These are phyloP conservation scores for Plasmodium blacklocki DNA, from an alignment of 169 alveolate genomes.

Conservation along the genomic window DNA sequence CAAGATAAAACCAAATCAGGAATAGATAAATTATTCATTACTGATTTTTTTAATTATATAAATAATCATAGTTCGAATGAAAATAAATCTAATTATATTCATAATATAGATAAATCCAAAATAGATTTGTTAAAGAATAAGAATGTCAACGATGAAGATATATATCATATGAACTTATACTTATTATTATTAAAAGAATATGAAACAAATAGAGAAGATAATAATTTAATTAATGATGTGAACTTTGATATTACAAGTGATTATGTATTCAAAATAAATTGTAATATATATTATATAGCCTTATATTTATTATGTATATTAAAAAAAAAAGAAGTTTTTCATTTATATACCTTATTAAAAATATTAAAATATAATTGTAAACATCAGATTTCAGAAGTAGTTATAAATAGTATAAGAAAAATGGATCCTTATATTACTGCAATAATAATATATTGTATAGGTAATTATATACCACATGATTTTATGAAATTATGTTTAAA, in stretches of 20 bases:
- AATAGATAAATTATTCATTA: not conserved
- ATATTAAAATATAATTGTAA: slow-evolving; percentile 48
- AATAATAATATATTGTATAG: slow-evolving; percentile 60
- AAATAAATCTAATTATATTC: slow-evolving; percentile 12
- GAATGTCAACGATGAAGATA: slow-evolving; percentile 17
- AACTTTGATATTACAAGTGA: slow-evolving; percentile 59
- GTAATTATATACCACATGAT: slow-evolving; percentile 65
- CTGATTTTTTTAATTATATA: not conserved
- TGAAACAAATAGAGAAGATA: not conserved
- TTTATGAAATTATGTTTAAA: slow-evolving; percentile 53
- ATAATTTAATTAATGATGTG: no score
- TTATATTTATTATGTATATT: slow-evolving; percentile 59
- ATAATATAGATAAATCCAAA: slow-evolving; percentile 1
- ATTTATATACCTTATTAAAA: slow-evolving; percentile 39
- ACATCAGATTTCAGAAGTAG: slow-evolving; percentile 55
- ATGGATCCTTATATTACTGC: slow-evolving; percentile 77
- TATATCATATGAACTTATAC: slow-evolving; percentile 19
- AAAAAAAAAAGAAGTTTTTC: slow-evolving; percentile 53
- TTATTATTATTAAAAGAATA: slow-evolving; percentile 3
- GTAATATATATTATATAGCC: slow-evolving; percentile 54
- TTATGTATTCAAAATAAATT: slow-evolving; percentile 63
- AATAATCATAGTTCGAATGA: not conserved
- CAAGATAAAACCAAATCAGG: slow-evolving; percentile 3
- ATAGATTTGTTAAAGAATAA: slow-evolving; percentile 10
- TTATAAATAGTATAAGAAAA: slow-evolving; percentile 55